A percentile compares a stretch with the other conserved stretches of the same genome.
These are phyloP conservation scores for Talaromyces verruculosus DNA, from an alignment of 2,329 filamentous ascomycete species.

Conservation along the genomic window DNA sequence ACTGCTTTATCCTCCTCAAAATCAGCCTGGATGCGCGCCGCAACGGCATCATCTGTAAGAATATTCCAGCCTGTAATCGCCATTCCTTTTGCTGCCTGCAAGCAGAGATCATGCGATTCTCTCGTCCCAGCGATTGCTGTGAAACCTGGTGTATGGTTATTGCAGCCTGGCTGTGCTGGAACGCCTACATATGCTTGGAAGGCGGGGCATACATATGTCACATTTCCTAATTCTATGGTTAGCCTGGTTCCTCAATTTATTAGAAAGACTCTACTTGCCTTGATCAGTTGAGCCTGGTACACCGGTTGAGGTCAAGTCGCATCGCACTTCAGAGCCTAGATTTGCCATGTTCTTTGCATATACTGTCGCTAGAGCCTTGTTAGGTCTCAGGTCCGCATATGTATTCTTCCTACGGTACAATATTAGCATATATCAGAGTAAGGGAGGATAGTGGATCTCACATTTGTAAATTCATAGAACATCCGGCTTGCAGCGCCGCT, in stretches of 20 bases:
- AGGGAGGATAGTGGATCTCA: not conserved
- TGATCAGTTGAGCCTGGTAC: constrained; percentile 7
- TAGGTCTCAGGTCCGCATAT: constrained; percentile 3
- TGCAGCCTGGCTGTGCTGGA: not conserved
- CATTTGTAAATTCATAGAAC: constrained; percentile 3
- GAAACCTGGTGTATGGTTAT: constrained; percentile 9
- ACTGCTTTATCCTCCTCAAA: constrained; percentile 4
- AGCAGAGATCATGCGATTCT: constrained; percentile 10
- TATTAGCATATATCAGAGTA: too few relatives aligned
- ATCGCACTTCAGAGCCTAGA: constrained; percentile 1
- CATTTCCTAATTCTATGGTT: not conserved
- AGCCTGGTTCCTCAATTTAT: too few relatives aligned
- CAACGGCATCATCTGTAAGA: not conserved
- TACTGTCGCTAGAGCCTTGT: not conserved
- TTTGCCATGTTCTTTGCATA: not conserved
- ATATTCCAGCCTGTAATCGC: constrained; percentile 1
- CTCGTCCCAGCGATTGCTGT: constrained; percentile 4
- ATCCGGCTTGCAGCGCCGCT: constrained; percentile 3
- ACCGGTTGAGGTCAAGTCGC: not conserved
- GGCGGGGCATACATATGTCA: constrained; percentile 6
- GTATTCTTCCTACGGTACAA: constrained; percentile 4
- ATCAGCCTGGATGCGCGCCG: not conserved
- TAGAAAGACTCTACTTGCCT: not conserved
- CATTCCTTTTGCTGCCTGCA: constrained; percentile 11
- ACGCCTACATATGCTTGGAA: constrained; percentile 7